Evolutionary conservation across 192 early-diverging fungal genomes (phyloP), one percentile per base, ranked within the genome.

Genomic region (Coemansia sp.): DNA sequence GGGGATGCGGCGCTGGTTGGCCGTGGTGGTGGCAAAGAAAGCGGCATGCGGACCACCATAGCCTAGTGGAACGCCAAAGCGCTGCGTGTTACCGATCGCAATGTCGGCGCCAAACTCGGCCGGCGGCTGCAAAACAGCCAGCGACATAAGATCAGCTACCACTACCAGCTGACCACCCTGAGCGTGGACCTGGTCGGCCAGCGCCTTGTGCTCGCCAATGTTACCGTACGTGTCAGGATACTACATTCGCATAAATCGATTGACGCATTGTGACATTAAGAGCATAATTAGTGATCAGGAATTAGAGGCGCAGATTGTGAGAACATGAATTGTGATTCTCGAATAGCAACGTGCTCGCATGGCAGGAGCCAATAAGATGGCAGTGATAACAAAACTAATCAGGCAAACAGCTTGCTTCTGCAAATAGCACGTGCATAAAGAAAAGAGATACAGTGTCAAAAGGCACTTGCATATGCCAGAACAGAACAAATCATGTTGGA

Each of bases 41-140:
- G 97, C 97, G 5, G 97, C 97, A 73, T 99, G 97, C 20, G 97
- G 97, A 48, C 97, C 97, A 71, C 97, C 97, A 74, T 94, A 98
- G 45, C 97, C 97, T 37, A 99, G 86, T 5, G 97, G 97, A 45
- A 99, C 96, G 74, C 97, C 97, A 67, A 99, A 99, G 37, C 97
- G 88, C 78, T 99, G 97, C 14, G 87, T 91, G 85, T 96, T 98
- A 63, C 97, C 97, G 37, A 99, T 86, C 29, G 92, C 97, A 78
- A 99, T 98, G 76, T 99, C 97, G 37, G 90, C 96, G 57, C 97
- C 97, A 71, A 90, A 97, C 78, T 97, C 94, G 48, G 92, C 95
- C 13, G 97, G 97, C 50, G 95, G 82, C 70, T 92, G 92, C 32
- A 99, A 80, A 37, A 99, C 66, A 13, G 96, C 86, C 69, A 98